Evolutionary conservation across 2,329 filamentous ascomycete species (phyloP).

Genomic region (Epichloe baconii): DNA sequence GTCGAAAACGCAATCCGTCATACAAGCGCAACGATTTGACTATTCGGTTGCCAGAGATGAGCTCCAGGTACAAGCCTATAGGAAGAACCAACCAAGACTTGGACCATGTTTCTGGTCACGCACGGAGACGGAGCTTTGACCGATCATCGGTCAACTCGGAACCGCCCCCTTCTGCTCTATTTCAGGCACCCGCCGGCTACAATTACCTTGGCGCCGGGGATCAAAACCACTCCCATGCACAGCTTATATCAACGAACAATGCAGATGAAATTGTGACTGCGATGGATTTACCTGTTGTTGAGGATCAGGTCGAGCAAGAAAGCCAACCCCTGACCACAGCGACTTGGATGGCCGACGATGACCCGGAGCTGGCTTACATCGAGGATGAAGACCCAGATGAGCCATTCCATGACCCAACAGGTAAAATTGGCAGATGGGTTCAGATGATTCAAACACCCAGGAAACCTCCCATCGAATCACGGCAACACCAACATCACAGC

Average conservation of each 20-base stretch:
- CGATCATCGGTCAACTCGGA: neutral
- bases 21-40: neutral
- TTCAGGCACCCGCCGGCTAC: neutral
- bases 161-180: neutral
- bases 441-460: slow-evolving; percentile 1
- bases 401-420: neutral
- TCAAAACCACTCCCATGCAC: neutral
- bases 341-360: neutral
- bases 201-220: neutral
- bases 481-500: neutral
- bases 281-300: neutral
- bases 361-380: neutral
- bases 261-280: neutral
- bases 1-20: neutral
- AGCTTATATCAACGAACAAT: neutral
- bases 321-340: neutral
- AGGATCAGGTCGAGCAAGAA: neutral
- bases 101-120: neutral
- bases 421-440: neutral
- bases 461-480: neutral
- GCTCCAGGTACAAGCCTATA: neutral
- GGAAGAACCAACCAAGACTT: neutral
- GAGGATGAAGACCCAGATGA: neutral
- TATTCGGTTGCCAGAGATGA: neutral
- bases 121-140: neutral